These are phyloP conservation scores for Aspergillus ellipticus DNA, from an alignment of 495 filamentous ascomycete genomes.

Conservation along the genomic window DNA sequence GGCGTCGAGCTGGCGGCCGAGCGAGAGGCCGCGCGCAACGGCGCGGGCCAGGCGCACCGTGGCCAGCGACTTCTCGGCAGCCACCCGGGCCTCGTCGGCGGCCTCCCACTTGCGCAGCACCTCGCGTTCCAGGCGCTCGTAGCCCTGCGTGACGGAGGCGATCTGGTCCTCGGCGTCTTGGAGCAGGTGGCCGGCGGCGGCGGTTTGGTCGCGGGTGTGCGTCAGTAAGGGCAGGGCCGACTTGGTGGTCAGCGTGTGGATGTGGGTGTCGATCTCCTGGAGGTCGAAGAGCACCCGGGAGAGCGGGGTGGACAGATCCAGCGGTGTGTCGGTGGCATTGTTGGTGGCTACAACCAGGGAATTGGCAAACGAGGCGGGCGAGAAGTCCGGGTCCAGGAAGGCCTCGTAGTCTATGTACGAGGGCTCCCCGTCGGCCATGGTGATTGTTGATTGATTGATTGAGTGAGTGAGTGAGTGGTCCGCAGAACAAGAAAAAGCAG, in stretches of 20 bases:
- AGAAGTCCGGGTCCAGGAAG: slow-evolving; percentile 83
- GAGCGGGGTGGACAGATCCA: slow-evolving; percentile 91
- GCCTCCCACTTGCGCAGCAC: slow-evolving; percentile 76
- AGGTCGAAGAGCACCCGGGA: slow-evolving; percentile 94
- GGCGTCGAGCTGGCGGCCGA: slow-evolving; percentile 83
- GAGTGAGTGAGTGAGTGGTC: background rate
- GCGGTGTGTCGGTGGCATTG: slow-evolving; percentile 81
- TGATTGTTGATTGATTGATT: background rate
- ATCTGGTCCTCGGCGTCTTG: slow-evolving; percentile 72
- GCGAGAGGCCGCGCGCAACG: slow-evolving; percentile 68
- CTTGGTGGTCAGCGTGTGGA: slow-evolving; percentile 81
- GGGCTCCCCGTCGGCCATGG: slow-evolving; percentile 45
- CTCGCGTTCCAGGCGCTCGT: slow-evolving; percentile 76
- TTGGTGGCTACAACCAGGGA: slow-evolving; percentile 84
- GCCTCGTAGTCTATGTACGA: slow-evolving; percentile 97
- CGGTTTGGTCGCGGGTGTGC: slow-evolving; percentile 68
- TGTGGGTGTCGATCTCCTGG: slow-evolving; percentile 95
- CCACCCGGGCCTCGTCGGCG: slow-evolving; percentile 71
- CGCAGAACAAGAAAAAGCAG: background rate
- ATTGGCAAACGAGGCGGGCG: slow-evolving; percentile 77
- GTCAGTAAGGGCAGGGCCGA: slow-evolving; percentile 79
- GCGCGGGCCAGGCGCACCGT: slow-evolving; percentile 74
- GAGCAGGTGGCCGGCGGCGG: slow-evolving; percentile 65
- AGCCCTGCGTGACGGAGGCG: slow-evolving; percentile 72
- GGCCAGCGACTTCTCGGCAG: slow-evolving; percentile 69